A percentile compares a stretch with the other conserved stretches of the same genome.
phyloP scores from a whole-genome alignment of 345 rosid species.

The Physaria fendleri region DNA sequence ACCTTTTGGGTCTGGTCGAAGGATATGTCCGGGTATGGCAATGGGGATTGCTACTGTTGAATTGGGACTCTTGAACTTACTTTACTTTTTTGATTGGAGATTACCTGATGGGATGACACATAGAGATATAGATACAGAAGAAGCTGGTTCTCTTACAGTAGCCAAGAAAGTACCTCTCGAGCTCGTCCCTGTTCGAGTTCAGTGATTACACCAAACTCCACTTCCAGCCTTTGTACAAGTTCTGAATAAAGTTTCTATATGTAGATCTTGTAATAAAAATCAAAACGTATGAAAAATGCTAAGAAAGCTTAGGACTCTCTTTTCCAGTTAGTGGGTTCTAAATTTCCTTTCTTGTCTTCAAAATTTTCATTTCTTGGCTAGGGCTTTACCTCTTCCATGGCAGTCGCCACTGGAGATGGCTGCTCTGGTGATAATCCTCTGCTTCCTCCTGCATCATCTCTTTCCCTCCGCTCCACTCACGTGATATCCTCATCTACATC shows the following conservation, averaged over 20 bases:
- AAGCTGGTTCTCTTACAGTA: conserved; percentile 10
- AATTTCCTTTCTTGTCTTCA: too few relatives aligned
- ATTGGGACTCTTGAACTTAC: conserved; percentile 36
- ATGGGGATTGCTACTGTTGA: conserved; percentile 30
- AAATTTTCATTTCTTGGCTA: too few relatives aligned
- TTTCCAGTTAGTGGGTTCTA: too few relatives aligned
- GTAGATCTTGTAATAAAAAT: neutral
- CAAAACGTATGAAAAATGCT: neutral
- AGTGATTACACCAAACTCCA: neutral
- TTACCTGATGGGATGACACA: too few relatives aligned
- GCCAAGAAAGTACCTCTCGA: conserved; percentile 23
- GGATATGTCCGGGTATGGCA: conserved; percentile 53
- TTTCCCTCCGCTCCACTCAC: too few relatives aligned
- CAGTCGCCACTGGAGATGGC: too few relatives aligned
- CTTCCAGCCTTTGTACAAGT: neutral
- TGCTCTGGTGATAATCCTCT: too few relatives aligned
- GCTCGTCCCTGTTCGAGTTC: conserved; percentile 21
- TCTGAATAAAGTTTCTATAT: neutral
- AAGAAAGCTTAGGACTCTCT: too few relatives aligned
- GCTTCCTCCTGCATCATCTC: too few relatives aligned
- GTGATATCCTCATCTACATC: too few relatives aligned
- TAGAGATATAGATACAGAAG: conserved; percentile 26
- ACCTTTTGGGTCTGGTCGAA: conserved; percentile 53
- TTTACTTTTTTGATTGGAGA: conserved; percentile 38
- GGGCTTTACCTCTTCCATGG: too few relatives aligned